Evolutionary conservation across 176 grass and related monocot species (phyloP).

Genomic region (Puya raimondii): DNA sequence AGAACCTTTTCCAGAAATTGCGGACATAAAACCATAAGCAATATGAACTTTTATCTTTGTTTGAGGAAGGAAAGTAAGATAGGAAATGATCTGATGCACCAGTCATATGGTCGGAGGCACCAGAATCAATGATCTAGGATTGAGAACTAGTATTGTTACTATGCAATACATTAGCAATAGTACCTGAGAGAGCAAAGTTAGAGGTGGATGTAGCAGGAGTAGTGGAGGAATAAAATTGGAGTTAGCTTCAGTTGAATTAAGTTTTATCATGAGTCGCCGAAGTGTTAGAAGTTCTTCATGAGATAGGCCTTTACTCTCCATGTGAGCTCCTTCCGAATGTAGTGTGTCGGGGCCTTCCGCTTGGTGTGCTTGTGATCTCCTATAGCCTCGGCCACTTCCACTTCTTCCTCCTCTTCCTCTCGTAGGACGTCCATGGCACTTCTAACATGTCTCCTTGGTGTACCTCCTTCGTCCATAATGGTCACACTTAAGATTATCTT

Average conservation of each 20-base stretch:
- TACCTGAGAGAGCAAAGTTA: not conserved
- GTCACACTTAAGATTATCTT: not conserved
- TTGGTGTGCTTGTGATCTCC: not conserved
- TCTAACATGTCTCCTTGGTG: not conserved
- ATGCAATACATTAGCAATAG: not conserved
- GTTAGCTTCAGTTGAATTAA: too few relatives aligned
- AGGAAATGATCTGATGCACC: not conserved
- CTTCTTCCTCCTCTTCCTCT: not conserved
- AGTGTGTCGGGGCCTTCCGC: too few relatives aligned
- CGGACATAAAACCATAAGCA: not conserved
- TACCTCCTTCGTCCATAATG: not conserved
- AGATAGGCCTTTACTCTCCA: too few relatives aligned
- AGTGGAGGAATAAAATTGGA: not conserved
- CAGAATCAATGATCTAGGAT: not conserved
- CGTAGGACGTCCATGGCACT: not conserved
- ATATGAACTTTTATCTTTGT: not conserved
- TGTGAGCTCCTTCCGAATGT: not conserved
- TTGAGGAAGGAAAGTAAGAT: not conserved
- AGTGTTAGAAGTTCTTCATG: too few relatives aligned
- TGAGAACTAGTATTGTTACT: not conserved
- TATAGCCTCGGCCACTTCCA: not conserved
- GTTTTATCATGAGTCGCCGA: too few relatives aligned
- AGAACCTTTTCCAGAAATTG: not conserved
- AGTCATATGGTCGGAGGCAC: not conserved
- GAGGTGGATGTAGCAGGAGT: not conserved